Evolutionary conservation across 306 rosid genomes (phyloP).

Genomic region (Acacia acuminata): DNA sequence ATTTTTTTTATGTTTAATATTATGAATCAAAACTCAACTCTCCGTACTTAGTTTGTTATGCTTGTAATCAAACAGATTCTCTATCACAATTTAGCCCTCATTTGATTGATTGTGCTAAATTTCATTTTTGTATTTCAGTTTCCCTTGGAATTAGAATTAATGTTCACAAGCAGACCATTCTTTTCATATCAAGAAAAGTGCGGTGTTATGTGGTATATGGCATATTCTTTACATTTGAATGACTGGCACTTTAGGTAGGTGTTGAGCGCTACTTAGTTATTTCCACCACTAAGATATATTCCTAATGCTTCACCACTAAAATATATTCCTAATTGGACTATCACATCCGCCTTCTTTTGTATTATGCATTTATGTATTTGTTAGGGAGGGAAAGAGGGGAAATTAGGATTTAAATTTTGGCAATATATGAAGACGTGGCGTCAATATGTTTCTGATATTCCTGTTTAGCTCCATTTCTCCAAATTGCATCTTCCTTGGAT

Average conservation of each 20-base stretch:
- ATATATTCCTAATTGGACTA: neutral
- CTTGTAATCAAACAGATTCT: too few species aligned
- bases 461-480: neutral
- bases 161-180: neutral
- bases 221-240: neutral
- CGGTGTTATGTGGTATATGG: neutral
- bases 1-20: too few species aligned
- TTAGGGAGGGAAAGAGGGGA: neutral
- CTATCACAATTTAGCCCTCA: too few species aligned
- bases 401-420: neutral
- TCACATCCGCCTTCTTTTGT: neutral
- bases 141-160: too few species aligned
- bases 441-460: neutral
- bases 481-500: neutral
- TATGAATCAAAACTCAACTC: too few species aligned
- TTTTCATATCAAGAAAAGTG: neutral
- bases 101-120: neutral
- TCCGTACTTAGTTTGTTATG: too few species aligned
- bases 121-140: neutral
- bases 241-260: neutral
- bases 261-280: neutral
- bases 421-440: neutral
- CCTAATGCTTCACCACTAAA: neutral
- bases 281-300: neutral
- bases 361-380: neutral